Conservation (phyloP, 495 filamentous ascomycete species). For the Viridothelium virens region DNA sequence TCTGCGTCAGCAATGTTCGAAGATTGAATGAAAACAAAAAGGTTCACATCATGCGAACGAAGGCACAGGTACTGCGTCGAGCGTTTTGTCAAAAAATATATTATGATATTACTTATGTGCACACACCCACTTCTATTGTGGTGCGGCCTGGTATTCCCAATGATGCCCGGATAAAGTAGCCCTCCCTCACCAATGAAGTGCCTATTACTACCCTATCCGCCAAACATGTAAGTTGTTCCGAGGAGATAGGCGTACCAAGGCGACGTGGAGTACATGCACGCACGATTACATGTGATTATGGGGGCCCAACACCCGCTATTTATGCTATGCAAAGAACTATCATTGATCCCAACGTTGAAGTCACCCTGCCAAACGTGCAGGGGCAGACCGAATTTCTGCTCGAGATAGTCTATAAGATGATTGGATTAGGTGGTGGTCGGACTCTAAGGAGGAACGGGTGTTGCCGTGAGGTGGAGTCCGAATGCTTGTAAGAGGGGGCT, state of each 20-base stretch:
- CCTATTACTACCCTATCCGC: not conserved
- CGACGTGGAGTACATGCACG: too few relatives aligned
- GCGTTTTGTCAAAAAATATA: not conserved
- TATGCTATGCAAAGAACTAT: not conserved
- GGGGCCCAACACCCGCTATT: too few relatives aligned
- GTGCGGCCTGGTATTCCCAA: not conserved
- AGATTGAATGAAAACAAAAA: not conserved
- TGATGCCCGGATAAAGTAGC: not conserved
- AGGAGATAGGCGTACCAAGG: too few relatives aligned
- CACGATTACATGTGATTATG: too few relatives aligned
- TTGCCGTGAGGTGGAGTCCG: not conserved
- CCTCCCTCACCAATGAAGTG: not conserved
- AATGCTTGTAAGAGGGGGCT: not conserved
- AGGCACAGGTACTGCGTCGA: not conserved
- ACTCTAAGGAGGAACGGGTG: not conserved
- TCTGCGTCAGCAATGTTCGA: too few relatives aligned
- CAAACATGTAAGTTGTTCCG: too few relatives aligned
- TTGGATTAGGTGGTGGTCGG: not conserved
- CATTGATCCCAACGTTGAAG: not conserved
- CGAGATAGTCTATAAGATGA: not conserved
- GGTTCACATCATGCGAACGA: not conserved
- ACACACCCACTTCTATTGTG: not conserved
- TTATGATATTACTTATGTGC: constrained; percentile 2
- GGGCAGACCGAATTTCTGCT: not conserved
- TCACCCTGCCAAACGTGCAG: not conserved